Percentiles rank a stretch among this genome's conserved stretches.
Conservation (phyloP, 129 eudicot species). For the Calendula officinalis region DNA sequence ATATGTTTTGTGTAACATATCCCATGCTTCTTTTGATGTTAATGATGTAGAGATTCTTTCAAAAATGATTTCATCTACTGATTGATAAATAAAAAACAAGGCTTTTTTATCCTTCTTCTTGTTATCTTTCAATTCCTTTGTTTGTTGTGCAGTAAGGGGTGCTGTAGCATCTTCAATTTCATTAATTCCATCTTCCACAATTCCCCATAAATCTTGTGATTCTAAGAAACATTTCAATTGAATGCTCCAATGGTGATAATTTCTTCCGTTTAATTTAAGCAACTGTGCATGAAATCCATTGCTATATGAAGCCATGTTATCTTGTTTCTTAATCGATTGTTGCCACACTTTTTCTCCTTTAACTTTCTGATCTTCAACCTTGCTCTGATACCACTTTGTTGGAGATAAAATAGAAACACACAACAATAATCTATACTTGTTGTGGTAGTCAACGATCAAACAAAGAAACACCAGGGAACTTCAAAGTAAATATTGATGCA, state of each 20-base stretch:
- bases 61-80: neutral
- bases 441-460: too few species aligned
- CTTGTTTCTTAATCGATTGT: too few species aligned
- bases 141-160: neutral
- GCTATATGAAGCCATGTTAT: neutral
- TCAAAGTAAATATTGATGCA: too few species aligned
- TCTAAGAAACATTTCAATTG: constrained; percentile 13
- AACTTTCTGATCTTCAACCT: too few species aligned
- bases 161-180: neutral
- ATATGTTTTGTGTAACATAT: neutral
- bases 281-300: neutral
- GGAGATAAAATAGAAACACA: too few species aligned
- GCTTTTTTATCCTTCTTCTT: neutral
- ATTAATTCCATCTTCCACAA: neutral
- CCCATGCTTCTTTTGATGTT: constrained; percentile 2
- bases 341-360: too few species aligned
- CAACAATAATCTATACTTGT: too few species aligned
- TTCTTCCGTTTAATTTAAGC: constrained; percentile 7
- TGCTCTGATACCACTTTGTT: constrained; percentile 2
- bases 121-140: neutral
- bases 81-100: neutral
- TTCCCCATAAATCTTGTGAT: constrained; percentile 22
- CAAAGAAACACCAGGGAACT: too few species aligned
- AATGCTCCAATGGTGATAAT: constrained; percentile 13
- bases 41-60: neutral